phyloP scores from a whole-genome alignment of 164 flowering plant genomes.

The Kingdonia uniflora region DNA sequence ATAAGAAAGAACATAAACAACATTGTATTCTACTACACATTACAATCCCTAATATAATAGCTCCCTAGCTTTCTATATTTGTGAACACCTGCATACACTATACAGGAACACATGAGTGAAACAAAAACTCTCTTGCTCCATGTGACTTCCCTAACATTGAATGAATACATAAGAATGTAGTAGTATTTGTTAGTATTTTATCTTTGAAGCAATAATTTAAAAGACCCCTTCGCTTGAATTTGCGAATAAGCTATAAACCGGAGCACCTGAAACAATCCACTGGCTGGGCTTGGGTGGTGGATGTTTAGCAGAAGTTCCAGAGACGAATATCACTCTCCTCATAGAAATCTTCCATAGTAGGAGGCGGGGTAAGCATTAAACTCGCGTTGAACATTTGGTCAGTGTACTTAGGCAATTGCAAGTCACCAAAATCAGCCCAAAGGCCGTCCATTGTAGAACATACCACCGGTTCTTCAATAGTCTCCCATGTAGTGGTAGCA shows the following conservation, averaged over 20 bases:
- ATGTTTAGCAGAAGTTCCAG: constrained; percentile 24
- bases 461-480: constrained; percentile 6
- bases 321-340: constrained; percentile 21
- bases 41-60: neutral
- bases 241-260: no score
- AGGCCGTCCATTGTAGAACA: constrained; percentile 3
- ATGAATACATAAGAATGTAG: neutral
- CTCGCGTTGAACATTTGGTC: constrained; percentile 13
- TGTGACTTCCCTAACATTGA: constrained; percentile 7
- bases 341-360: constrained; percentile 14
- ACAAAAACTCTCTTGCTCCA: constrained; percentile 2
- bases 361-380: constrained; percentile 5
- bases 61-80: neutral
- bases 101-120: constrained; percentile 10
- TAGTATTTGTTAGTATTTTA: no score
- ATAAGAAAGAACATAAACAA: constrained; percentile 7
- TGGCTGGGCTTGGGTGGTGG: neutral
- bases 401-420: constrained; percentile 16
- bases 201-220: no score
- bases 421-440: constrained; percentile 13
- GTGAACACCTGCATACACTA: constrained; percentile 4
- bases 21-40: constrained; percentile 9
- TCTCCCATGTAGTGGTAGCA: constrained; percentile 4
- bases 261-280: no score
- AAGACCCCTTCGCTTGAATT: no score